Evolutionary conservation across 768 basidiomycete species (phyloP).

Genomic region (Boletellus sp.): DNA sequence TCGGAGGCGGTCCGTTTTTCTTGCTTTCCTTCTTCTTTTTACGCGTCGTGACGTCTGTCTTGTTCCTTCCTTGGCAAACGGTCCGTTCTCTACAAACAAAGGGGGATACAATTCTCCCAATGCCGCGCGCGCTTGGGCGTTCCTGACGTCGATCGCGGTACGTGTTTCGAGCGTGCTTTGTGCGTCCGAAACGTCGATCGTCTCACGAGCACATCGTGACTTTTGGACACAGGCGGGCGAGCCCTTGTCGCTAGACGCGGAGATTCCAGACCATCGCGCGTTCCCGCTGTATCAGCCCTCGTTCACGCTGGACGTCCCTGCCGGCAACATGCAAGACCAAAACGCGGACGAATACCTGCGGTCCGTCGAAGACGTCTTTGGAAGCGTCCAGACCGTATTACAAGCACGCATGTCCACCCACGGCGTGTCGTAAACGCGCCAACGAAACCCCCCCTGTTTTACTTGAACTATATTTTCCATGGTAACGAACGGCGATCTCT

Average conservation of each 20-base stretch:
- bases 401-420: conserved; percentile 13
- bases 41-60: background rate
- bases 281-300: conserved; percentile 77
- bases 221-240: conserved; percentile 51
- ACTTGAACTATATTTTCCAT: too few relatives aligned
- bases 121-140: conserved; percentile 83
- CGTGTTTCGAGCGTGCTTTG: conserved; percentile 23
- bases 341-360: conserved; percentile 60
- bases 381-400: conserved; percentile 27
- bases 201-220: background rate
- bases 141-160: conserved; percentile 73
- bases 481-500: background rate
- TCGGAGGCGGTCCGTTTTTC: conserved; percentile 62
- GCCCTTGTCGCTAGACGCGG: conserved; percentile 52
- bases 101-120: conserved; percentile 86
- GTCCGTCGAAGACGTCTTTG: conserved; percentile 41
- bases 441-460: too few relatives aligned
- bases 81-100: conserved; percentile 31
- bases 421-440: background rate
- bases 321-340: conserved; percentile 70
- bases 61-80: background rate
- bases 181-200: background rate
- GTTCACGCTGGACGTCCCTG: conserved; percentile 73
- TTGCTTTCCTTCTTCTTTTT: background rate
- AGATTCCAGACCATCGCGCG: conserved; percentile 72